phyloP scores from a whole-genome alignment of 495 filamentous ascomycete genomes.

The Durotheca rogersii region DNA sequence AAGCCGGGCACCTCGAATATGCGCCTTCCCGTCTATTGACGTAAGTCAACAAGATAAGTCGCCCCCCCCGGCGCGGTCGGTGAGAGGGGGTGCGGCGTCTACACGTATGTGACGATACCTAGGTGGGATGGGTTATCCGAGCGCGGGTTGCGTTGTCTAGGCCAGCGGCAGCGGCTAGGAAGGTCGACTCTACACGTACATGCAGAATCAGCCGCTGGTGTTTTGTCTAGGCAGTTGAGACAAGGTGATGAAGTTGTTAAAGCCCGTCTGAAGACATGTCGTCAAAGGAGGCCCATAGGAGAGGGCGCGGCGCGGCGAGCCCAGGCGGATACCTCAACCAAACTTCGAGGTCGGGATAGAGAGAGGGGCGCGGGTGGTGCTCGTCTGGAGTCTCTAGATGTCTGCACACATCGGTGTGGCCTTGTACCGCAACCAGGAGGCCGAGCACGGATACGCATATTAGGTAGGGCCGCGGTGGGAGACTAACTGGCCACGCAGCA shows the following conservation, averaged over 20 bases:
- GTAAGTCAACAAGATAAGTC: no score
- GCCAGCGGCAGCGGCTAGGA: neutral
- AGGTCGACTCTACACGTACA: neutral
- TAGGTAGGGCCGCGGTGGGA: neutral
- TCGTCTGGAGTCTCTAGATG: no score
- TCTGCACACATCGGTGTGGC: no score
- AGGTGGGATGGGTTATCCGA: slow-evolving; percentile 1
- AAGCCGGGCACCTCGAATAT: slow-evolving; percentile 13
- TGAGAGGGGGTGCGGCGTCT: no score
- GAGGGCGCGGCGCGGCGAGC: no score
- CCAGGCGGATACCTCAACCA: no score
- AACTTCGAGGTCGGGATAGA: neutral
- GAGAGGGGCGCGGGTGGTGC: neutral
- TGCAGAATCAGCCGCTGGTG: neutral
- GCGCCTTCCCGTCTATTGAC: slow-evolving; percentile 17
- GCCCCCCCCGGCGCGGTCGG: no score
- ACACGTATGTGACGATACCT: neutral
- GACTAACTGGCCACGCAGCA: slow-evolving; percentile 3
- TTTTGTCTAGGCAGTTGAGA: slow-evolving; percentile 11
- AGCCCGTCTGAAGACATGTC: slow-evolving; percentile 7
- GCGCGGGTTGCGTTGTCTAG: slow-evolving; percentile 16
- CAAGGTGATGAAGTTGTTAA: slow-evolving; percentile 6
- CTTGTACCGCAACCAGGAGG: neutral
- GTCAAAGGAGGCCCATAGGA: slow-evolving; percentile 5
- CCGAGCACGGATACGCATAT: neutral